Evolutionary conservation across 176 grass and related monocot species (phyloP), one percentile per base, ranked within the genome.

Genomic region (Phoenix roebelenii): DNA sequence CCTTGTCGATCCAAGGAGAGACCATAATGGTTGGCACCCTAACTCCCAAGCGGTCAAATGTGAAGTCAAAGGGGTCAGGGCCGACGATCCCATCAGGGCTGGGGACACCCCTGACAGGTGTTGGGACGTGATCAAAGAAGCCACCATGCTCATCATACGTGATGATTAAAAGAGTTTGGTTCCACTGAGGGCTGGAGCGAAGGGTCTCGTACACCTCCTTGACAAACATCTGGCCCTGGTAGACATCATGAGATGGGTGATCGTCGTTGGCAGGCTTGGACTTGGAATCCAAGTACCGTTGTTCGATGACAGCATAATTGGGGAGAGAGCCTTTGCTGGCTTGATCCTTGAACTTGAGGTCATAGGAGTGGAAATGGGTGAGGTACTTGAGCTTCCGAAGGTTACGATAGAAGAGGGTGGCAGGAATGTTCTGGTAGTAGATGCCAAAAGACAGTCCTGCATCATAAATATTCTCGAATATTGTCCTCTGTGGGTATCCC

Each of bases 91-190:
- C 93, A 20, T 98, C 93, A 0, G 93, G 93, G 76, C 70, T 85
- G 0, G 93, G 93, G 1, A 98, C 93, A 3, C 74, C 87, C 0
- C 22, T 17, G 3, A 92, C 73, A 0, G 93, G 87, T 0, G 93
- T 98, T 9, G 93, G 76, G 1, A 98, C 93, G 16, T 98, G 93
- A 75, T 98, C 93, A 4, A 88, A 98, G 70, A 92, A 98, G 0
- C 93, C 93, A 0, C 93, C 93, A 26, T 98, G 93, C 76, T 98
- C 93, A 44, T 98, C 93, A 18, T 98, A 98, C 48, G 93, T 98
- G 60, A 98, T 22, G 39, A 98, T 4, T 44, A 97, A 52, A 59
- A 88, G 82, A 5, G 87, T 92, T 60, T 98, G 55, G 28, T 98
- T 92, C 93, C 93, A 98, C 64, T 98, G 93, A 22, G 93, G 84